Evolutionary conservation across 257 asterid species (phyloP).

Genomic region (Paulownia fortunei): DNA sequence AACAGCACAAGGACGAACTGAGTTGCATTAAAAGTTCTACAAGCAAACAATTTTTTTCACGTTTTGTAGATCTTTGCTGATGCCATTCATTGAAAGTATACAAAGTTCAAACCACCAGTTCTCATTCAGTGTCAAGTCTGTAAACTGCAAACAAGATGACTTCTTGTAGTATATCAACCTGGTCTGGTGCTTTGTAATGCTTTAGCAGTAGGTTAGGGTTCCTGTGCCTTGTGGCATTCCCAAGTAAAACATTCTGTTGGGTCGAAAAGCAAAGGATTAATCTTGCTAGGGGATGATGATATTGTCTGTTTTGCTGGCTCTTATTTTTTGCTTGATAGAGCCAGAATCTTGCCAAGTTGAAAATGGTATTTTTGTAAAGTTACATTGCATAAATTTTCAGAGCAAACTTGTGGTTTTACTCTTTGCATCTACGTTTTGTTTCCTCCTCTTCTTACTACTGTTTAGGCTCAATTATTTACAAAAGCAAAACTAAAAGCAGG

Average conservation of each 20-base stretch:
- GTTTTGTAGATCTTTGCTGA: neutral
- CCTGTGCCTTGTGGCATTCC: neutral
- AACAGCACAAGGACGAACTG: conserved; percentile 50
- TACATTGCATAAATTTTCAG: neutral
- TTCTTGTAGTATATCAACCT: neutral
- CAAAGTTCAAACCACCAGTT: neutral
- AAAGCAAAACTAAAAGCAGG: too few relatives aligned
- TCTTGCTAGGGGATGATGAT: neutral
- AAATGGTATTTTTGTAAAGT: conserved; percentile 12
- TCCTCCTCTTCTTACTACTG: neutral
- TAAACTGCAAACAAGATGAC: neutral
- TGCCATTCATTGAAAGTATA: neutral
- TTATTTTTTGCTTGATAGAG: neutral
- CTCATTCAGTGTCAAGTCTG: neutral
- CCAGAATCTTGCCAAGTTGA: neutral
- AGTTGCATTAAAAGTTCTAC: neutral
- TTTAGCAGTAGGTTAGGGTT: neutral
- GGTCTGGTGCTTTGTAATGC: neutral
- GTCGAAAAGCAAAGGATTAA: neutral
- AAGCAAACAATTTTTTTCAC: neutral
- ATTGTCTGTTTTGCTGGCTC: neutral
- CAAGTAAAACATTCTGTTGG: neutral
- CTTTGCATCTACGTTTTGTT: neutral
- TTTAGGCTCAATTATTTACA: too few relatives aligned
- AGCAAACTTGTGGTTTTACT: neutral